Conservation (phyloP, 129 eudicot species). For the Apium graveolens region DNA sequence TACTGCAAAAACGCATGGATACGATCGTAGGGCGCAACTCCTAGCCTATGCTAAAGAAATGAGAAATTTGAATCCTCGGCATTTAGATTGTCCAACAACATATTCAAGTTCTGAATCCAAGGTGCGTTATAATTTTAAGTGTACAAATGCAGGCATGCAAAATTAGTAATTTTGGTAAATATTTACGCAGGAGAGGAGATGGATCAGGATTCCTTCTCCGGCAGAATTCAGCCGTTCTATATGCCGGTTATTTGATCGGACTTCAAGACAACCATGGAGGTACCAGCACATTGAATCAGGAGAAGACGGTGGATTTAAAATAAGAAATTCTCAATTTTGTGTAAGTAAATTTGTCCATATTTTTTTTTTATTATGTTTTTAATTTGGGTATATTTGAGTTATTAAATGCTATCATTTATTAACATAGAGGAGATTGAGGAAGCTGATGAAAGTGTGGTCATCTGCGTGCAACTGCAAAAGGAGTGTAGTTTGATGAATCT, state of each 20-base stretch:
- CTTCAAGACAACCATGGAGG: not conserved
- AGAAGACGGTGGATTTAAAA: not conserved
- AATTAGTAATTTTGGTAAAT: not conserved
- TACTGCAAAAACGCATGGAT: not conserved
- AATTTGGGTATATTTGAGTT: not conserved
- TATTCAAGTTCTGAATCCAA: not conserved
- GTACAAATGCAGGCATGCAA: not conserved
- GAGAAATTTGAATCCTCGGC: not conserved
- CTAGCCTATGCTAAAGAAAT: not conserved
- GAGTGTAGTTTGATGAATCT: not conserved
- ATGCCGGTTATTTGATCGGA: not conserved
- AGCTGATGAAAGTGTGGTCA: not conserved
- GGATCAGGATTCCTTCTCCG: not conserved
- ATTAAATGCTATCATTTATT: not conserved
- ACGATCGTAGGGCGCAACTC: slow-evolving; percentile 2
- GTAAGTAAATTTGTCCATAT: not conserved
- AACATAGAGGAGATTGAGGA: not conserved
- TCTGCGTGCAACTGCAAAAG: slow-evolving; percentile 1
- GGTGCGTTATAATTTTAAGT: not conserved
- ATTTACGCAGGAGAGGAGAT: not conserved
- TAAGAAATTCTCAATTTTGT: not conserved
- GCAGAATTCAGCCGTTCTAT: not conserved
- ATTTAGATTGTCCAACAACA: not conserved
- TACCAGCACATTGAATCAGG: not conserved
- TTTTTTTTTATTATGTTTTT: not conserved